Evolutionary conservation across 148 eudicot genomes (phyloP).

Genomic region (Rhododendron ferrugineum): DNA sequence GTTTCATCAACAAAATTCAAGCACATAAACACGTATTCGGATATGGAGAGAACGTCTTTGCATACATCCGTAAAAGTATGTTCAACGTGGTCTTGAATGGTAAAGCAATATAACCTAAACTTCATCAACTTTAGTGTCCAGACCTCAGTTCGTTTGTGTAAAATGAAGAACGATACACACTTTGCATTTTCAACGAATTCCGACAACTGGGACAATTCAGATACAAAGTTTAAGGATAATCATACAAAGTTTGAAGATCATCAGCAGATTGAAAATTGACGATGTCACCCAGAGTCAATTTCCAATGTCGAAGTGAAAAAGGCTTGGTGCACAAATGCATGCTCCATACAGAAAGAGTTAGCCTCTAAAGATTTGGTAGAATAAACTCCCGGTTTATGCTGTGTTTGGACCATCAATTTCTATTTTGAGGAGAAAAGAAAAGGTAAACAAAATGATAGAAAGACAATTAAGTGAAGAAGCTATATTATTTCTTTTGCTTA

Average conservation of each 20-base stretch:
- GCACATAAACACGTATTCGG: not conserved
- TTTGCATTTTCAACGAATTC: not conserved
- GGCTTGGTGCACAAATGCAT: too few species aligned
- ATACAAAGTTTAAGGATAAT: not conserved
- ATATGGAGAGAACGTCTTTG: not conserved
- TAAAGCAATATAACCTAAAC: not conserved
- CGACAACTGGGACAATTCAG: not conserved
- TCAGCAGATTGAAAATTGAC: not conserved
- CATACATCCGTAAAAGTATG: not conserved
- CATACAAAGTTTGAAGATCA: not conserved
- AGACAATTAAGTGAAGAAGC: not conserved
- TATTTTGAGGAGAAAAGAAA: not conserved
- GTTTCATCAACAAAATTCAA: not conserved
- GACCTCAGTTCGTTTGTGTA: not conserved
- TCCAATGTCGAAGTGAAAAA: not conserved
- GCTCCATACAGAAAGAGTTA: not conserved
- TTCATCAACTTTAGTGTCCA: not conserved
- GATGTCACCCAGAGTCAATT: not conserved
- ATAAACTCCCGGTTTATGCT: not conserved
- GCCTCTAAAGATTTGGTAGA: not conserved
- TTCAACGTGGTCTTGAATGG: not conserved
- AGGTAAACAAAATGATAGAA: not conserved
- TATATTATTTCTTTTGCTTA: not conserved
- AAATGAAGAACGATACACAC: not conserved
- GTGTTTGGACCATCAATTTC: not conserved